Conservation (phyloP, 2,329 filamentous ascomycete genomes). For the Penicillium sp. region DNA sequence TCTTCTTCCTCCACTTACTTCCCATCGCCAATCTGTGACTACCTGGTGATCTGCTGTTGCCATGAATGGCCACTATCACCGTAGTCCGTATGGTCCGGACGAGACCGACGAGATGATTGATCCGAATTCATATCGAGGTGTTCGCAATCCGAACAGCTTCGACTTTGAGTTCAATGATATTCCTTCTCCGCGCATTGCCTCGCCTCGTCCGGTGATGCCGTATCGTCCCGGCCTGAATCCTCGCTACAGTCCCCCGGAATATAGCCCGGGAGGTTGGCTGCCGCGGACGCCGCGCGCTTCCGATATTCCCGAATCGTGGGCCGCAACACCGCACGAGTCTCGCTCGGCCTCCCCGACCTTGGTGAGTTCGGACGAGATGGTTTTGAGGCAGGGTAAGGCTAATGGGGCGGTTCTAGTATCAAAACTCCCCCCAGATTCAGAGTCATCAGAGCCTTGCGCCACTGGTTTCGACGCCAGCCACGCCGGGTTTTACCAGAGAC, state of each 20-base stretch:
- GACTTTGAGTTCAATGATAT: slow-evolving; percentile 16
- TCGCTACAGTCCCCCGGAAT: slow-evolving; percentile 19
- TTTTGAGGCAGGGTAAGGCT: background rate
- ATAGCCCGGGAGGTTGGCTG: slow-evolving; percentile 19
- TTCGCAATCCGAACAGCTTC: slow-evolving; percentile 14
- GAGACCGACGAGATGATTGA: slow-evolving; percentile 28
- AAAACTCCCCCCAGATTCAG: slow-evolving; percentile 22
- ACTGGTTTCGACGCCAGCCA: slow-evolving; percentile 28
- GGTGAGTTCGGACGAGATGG: slow-evolving; percentile 15
- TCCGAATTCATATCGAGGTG: slow-evolving; percentile 16
- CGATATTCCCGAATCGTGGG: slow-evolving; percentile 18
- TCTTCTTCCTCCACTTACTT: background rate
- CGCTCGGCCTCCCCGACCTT: slow-evolving; percentile 29
- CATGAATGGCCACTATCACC: slow-evolving; percentile 3
- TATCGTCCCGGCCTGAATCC: slow-evolving; percentile 19
- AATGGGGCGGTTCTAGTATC: slow-evolving; percentile 10
- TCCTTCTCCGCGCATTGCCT: slow-evolving; percentile 1
- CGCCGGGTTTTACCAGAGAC: slow-evolving; percentile 31
- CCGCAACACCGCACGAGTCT: slow-evolving; percentile 27
- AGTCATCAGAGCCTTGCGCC: slow-evolving; percentile 33
- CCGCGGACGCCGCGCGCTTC: slow-evolving; percentile 18
- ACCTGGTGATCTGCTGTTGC: no score
- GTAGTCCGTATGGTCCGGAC: slow-evolving; percentile 11
- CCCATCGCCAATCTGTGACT: background rate
- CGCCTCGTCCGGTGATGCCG: slow-evolving; percentile 20